Base-by-base conservation (phyloP, 1,284 basidiomycete genomes). In the Fomitopsis pinicola region DNA sequence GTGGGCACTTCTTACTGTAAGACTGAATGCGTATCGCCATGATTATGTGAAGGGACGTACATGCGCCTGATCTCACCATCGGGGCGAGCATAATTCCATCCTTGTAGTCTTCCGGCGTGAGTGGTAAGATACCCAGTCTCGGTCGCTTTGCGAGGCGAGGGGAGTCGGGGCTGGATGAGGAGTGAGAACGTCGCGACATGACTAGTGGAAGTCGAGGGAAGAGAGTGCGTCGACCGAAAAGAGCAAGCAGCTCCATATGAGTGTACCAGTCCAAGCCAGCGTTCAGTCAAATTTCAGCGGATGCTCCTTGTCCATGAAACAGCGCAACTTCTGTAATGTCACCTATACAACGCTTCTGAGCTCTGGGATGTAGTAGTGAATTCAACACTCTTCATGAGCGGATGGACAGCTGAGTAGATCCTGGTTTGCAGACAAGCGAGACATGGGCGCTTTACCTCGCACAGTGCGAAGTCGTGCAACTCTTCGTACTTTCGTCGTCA, bases 51-150 rank as follows among this genome's bases (percentile, higher is more conserved):
- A 57, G 60, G 44, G 28, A 81, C 89, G 73, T 76, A 96, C 94
- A 78, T 66, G 89, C 88, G 63, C 95, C 94, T 58, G 93, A 95
- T 68, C 95, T 85, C 58, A 98, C 95, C 95, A 98, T 98, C 5
- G 95, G 95, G 10, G 95, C 95, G 26, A 98, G 83, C 70, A 95
- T 89, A 38, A 95, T 78, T 28, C 92, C 93, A 78, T 94, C 82
- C 68, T 88, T 89, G 77, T 87, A 91, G 67, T 87, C 85, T 38
- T 87, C 84, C 3, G 80, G 70, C 0, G 85, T 86, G 22, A 89
- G 78, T 62, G 85, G 82, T 8, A 79, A 80, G 44, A 67, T 66
- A 5, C 72, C 72, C 3, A 83, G 67, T 67, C 79, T 84, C 59
- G 78, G 76, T 22, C 84, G 82, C 69, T 91, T 91, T 0, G 76